A percentile compares a stretch with the other conserved stretches of the same genome.
Conservation (phyloP, 2,329 filamentous ascomycete genomes). For the Penicillium vulpinum region DNA sequence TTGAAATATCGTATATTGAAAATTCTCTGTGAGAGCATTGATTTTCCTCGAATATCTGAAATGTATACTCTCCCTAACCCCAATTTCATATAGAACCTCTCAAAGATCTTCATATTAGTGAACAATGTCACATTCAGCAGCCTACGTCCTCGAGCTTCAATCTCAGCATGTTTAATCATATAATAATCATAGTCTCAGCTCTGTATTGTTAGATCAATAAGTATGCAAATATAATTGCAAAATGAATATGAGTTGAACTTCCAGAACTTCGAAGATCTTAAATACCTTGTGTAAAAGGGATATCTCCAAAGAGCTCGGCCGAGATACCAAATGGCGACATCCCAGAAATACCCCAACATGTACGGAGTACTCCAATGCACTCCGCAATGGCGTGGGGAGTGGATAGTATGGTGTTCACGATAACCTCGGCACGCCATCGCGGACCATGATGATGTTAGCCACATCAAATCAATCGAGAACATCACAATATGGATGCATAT, state of each 20-base stretch:
- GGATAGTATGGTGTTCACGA: slow-evolving; percentile 17
- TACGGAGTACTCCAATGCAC: slow-evolving; percentile 4
- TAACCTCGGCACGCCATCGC: slow-evolving; percentile 23
- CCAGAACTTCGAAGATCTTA: background rate
- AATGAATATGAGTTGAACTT: background rate
- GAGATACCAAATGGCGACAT: slow-evolving; percentile 2
- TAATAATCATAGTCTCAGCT: too few relatives aligned
- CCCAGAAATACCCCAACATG: background rate
- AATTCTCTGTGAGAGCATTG: too few relatives aligned
- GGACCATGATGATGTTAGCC: slow-evolving; percentile 23
- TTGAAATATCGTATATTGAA: too few relatives aligned
- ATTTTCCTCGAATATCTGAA: too few relatives aligned
- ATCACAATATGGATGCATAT: background rate
- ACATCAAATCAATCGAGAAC: slow-evolving; percentile 16
- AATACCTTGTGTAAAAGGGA: background rate
- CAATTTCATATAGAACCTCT: too few relatives aligned
- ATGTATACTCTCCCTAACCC: too few relatives aligned
- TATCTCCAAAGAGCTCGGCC: background rate
- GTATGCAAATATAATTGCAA: background rate
- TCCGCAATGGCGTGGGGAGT: slow-evolving; percentile 21
- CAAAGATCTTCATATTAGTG: too few relatives aligned
- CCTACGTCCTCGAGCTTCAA: too few relatives aligned
- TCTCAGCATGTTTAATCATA: too few relatives aligned
- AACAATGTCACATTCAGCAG: too few relatives aligned
- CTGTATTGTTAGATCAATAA: too few relatives aligned